Evolutionary conservation across 164 flowering plant species (phyloP), one percentile per base, ranked within the genome.

Genomic region (Umbilicus rupestris): DNA sequence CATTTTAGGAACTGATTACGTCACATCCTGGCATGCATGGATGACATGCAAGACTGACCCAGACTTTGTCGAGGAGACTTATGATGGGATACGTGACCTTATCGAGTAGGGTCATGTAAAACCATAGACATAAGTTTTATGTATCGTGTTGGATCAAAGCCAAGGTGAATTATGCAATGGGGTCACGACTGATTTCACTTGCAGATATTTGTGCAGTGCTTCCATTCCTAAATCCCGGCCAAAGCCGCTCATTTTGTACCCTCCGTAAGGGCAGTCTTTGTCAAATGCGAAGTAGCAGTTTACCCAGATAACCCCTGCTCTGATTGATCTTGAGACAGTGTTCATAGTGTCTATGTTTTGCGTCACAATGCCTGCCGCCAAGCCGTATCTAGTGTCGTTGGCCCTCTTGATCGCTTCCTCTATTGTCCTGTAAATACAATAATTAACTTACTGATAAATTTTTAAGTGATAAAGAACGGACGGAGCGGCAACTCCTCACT

Each of bases 201-300:
- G 89, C 35, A 87, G 84, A 73, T 83, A 89, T 75, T 84, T 80
- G 29, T 87, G 44, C 14, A 89, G 83, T 26, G 79, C 84, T 6
- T 89, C 81, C 66, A 89, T 7, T 11, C 96, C 92, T 1, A 3
- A n/a, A 39, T 87, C 90, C 39, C 78, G 47, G 47, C 84, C 90
- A 47, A 82, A 81, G 5, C 96, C 96, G 58, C 96, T 89, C 87
- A 77, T 81, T 73, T 87, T 89, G 62, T 79, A 87, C 4, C 96
- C 96, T 62, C 92, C 90, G 72, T 55, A 83, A n/a, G 96, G 85
- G 63, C 73, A 70, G 15, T 80, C 92, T 1, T 0, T 19, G 47
- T 83, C 88, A 12, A 89, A 80, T 0, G 77, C 86, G 20, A 80
- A 78, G 71, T 85, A 89, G 55, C 92, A 85, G 35, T 89, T 89